Percentiles rank a stretch among this genome's conserved stretches.
Evolutionary conservation across 345 rosid species (phyloP).

Genomic region (Ceriops tagal): DNA sequence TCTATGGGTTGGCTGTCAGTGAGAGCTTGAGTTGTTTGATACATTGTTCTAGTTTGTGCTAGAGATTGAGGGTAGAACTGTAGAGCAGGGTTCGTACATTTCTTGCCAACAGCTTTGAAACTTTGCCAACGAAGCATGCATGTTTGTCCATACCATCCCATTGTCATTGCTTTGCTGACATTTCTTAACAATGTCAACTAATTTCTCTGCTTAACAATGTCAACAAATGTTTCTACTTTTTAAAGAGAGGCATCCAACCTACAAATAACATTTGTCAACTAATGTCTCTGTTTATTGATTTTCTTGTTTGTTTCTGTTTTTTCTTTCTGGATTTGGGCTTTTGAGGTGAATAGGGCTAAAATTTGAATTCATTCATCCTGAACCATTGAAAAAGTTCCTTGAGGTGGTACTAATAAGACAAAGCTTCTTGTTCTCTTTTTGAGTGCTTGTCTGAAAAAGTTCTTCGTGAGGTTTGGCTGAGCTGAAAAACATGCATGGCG

Average conservation of each 20-base stretch:
- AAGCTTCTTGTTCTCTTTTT: neutral
- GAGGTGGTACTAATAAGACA: neutral
- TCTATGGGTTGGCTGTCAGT: neutral
- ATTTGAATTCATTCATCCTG: neutral
- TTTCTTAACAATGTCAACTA: neutral
- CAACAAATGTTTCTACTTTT: neutral
- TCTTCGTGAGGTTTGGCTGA: neutral
- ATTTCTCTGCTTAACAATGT: neutral
- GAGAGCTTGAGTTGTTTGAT: constrained; percentile 4
- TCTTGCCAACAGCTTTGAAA: no score
- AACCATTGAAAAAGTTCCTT: neutral
- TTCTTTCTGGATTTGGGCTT: neutral
- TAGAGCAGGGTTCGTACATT: neutral
- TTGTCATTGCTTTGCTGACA: constrained; percentile 2
- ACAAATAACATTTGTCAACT: neutral
- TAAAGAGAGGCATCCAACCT: neutral
- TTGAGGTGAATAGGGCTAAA: neutral
- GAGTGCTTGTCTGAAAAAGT: neutral
- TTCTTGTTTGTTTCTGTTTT: neutral
- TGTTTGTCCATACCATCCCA: neutral
- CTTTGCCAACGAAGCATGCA: neutral
- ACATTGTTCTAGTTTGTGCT: neutral
- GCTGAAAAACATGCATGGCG: constrained; percentile 2
- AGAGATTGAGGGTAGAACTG: neutral
- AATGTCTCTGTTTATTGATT: neutral